These are phyloP conservation scores for Vinca minor DNA, from an alignment of 257 asterid species.

Conservation along the genomic window DNA sequence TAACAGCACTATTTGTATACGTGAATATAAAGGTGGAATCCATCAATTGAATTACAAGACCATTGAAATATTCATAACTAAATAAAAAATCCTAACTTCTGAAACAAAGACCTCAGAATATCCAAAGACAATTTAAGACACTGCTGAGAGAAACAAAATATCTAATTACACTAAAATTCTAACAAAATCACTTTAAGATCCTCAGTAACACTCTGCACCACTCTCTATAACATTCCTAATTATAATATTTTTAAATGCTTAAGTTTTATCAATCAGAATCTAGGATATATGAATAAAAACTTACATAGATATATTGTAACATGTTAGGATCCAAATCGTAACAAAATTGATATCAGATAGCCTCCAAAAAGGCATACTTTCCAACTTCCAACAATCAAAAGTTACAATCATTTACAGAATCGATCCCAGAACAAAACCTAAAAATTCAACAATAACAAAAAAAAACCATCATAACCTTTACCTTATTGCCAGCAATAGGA, in stretches of 20 bases:
- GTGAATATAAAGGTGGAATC: background rate
- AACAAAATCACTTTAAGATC: too few species aligned
- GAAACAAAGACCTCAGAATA: too few species aligned
- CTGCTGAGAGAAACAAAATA: background rate
- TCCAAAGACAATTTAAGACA: background rate
- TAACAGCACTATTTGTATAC: background rate
- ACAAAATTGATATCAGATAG: too few species aligned
- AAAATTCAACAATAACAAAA: background rate
- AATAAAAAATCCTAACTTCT: background rate
- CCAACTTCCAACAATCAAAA: background rate
- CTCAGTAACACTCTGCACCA: too few species aligned
- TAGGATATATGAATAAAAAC: too few species aligned
- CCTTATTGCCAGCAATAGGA: constrained; percentile 46
- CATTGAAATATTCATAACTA: background rate
- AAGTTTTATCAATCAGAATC: too few species aligned
- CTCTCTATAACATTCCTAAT: too few species aligned
- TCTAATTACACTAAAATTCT: background rate
- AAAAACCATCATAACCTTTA: background rate
- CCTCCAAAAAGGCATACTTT: too few species aligned
- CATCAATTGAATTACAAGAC: background rate
- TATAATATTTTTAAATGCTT: too few species aligned
- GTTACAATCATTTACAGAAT: background rate
- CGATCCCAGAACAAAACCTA: background rate
- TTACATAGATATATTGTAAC: too few species aligned
- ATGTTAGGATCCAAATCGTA: too few species aligned